Base-by-base conservation (phyloP, 345 rosid species). In the Syzygium oleosum region DNA sequence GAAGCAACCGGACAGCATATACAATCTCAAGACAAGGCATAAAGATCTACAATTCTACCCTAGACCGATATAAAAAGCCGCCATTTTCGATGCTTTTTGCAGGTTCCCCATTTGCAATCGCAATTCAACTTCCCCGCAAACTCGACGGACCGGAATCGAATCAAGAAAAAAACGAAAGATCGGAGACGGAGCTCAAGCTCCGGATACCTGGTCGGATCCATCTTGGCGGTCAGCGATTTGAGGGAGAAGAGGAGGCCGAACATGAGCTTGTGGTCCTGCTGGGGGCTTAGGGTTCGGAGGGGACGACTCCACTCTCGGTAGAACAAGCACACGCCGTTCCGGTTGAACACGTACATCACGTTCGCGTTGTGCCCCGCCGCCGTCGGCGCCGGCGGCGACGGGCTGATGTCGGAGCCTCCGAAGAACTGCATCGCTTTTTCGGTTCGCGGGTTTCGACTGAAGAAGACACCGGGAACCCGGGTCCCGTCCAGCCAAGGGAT, bases 171-270 rank as follows among this genome's bases (percentile, higher is more conserved):
- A 1, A 38, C 49, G 49, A 73, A 73, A 9, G 80, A 73, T 0
- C 80, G 27, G 7, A 19, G 49, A 34, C 1, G 5, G 23, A 21
- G 43, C 10, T 4, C 9, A 2, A 34, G 49, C 14, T 0, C 0
- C 49, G 80, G 19, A 38, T 1, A 38, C 80, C 80, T 38, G 80
- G 80, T 38, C 25, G 1, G 80, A 38, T 73, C 80, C 80, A 73
- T 34, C 80, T 73, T 73, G 0, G 80, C 98, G 22, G 97, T 94
- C 59, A 98, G 92, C 17, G 99, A 98, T 88, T 98, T 98, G 92
- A 96, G 99, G 7, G 99, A 96, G 97, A 96, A 98, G 91, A 93
- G 99, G 85, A 97, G 95, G 85, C 99, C 99, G 31, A 95, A 97
- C 98, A 98, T 96, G 89, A 98, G 99, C 92, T 97, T 96, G 88